A percentile compares a stretch with the other conserved stretches of the same genome.
These are phyloP conservation scores for Liriodendron chinense DNA, from an alignment of 164 flowering plant genomes.

Conservation along the genomic window DNA sequence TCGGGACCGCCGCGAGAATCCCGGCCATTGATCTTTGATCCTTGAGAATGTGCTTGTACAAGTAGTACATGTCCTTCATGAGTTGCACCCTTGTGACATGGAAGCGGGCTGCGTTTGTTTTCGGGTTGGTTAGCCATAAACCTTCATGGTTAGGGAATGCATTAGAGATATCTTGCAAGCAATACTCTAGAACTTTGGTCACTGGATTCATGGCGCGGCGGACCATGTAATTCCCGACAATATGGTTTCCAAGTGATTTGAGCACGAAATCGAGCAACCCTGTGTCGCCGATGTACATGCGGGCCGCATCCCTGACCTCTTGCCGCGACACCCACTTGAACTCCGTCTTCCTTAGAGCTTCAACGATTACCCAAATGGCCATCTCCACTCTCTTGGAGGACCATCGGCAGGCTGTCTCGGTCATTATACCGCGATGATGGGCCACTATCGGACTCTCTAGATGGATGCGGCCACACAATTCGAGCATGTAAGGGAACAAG, in stretches of 20 bases:
- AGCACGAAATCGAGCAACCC: constrained; percentile 87
- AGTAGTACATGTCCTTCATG: constrained; percentile 50
- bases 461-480: constrained; percentile 53
- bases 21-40: constrained; percentile 34
- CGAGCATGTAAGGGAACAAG: constrained; percentile 65
- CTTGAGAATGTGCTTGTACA: constrained; percentile 56
- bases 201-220: constrained; percentile 86
- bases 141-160: constrained; percentile 28
- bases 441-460: constrained; percentile 21
- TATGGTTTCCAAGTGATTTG: constrained; percentile 84
- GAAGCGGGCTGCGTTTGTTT: constrained; percentile 16
- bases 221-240: constrained; percentile 77
- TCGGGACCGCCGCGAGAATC: constrained; percentile 30
- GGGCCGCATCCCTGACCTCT: constrained; percentile 88
- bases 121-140: constrained; percentile 16
- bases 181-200: constrained; percentile 88
- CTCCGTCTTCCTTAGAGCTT: constrained; percentile 59
- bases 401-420: constrained; percentile 76
- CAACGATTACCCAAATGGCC: constrained; percentile 82
- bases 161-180: constrained; percentile 66
- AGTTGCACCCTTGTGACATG: constrained; percentile 51
- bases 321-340: constrained; percentile 88
- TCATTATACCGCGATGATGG: constrained; percentile 16
- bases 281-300: constrained; percentile 85
- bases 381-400: constrained; percentile 81